These are phyloP conservation scores for Starmerella etchellsii DNA, from an alignment of 805 yeast species.

Conservation along the genomic window DNA sequence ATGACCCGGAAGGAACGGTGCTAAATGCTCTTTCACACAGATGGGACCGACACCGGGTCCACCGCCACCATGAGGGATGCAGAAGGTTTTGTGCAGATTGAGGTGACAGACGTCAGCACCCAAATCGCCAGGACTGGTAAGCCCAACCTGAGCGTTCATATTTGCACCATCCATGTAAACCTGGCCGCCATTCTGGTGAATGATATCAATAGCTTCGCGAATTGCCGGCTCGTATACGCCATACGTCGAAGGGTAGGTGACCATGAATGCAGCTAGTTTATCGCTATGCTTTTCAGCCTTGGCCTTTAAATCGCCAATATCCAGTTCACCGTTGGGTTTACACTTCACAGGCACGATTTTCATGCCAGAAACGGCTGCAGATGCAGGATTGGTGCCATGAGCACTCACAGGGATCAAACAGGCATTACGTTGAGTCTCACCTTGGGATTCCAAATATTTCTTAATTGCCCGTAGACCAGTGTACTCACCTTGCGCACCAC, in stretches of 20 bases:
- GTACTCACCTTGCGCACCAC: constrained; percentile 98
- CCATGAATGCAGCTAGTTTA: constrained; percentile 81
- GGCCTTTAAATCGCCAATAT: constrained; percentile 55
- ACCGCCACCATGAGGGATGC: constrained; percentile 98
- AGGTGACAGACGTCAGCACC: constrained; percentile 98
- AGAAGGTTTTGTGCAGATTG: constrained; percentile 92
- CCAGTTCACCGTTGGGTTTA: constrained; percentile 71
- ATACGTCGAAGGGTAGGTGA: constrained; percentile 94
- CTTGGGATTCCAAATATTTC: constrained; percentile 56
- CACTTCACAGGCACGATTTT: constrained; percentile 91
- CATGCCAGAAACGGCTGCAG: constrained; percentile 94
- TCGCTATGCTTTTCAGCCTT: constrained; percentile 61
- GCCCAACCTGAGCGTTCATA: constrained; percentile 98
- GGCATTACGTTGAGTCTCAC: constrained; percentile 62
- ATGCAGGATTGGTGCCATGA: constrained; percentile 97
- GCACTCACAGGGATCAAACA: constrained; percentile 96
- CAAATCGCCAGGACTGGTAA: constrained; percentile 92
- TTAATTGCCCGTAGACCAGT: constrained; percentile 82
- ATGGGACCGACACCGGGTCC: constrained; percentile 99
- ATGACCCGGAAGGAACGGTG: constrained; percentile 73
- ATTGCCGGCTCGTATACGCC: constrained; percentile 93
- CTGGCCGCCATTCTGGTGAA: constrained; percentile 82
- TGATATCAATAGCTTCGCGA: constrained; percentile 67
- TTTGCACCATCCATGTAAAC: constrained; percentile 98
- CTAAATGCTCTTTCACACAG: constrained; percentile 73